Evolutionary conservation across 805 yeast species (phyloP).

Genomic region (Metschnikowia cubensis): DNA sequence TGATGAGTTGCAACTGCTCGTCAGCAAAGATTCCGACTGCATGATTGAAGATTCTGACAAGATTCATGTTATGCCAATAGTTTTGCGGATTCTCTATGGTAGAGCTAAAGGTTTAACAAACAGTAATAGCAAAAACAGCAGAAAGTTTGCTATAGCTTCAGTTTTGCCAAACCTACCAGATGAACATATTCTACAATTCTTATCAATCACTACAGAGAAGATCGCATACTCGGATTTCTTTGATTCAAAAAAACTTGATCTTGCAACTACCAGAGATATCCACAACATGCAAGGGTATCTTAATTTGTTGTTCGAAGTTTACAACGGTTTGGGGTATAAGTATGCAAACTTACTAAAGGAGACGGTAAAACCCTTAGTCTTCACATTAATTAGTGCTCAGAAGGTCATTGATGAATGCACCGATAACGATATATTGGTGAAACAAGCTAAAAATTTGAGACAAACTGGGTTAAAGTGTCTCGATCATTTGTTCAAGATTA

Average conservation of each 20-base stretch:
- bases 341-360: conserved; percentile 46
- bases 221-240: conserved; percentile 26
- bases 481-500: conserved; percentile 47
- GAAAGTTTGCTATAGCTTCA: conserved; percentile 66
- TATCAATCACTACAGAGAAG: conserved; percentile 57
- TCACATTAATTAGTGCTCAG: conserved; percentile 53
- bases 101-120: conserved; percentile 67
- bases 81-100: conserved; percentile 79
- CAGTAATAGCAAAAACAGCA: conserved; percentile 68
- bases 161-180: conserved; percentile 55
- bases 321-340: conserved; percentile 55
- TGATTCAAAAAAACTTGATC: not conserved
- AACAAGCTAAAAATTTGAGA: conserved; percentile 57
- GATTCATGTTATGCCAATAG: conserved; percentile 58
- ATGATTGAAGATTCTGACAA: conserved; percentile 61
- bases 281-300: conserved; percentile 63
- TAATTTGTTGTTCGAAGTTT: conserved; percentile 53
- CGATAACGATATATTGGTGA: conserved; percentile 23
- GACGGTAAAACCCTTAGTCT: conserved; percentile 55
- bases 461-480: conserved; percentile 66
- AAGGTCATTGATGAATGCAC: conserved; percentile 25
- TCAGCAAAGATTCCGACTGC: conserved; percentile 46
- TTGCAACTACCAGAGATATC: conserved; percentile 25
- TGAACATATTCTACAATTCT: conserved; percentile 52
- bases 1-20: conserved; percentile 72